These are phyloP conservation scores for Heterobasidion annosum DNA, from an alignment of 1,284 basidiomycete species.

Conservation along the genomic window DNA sequence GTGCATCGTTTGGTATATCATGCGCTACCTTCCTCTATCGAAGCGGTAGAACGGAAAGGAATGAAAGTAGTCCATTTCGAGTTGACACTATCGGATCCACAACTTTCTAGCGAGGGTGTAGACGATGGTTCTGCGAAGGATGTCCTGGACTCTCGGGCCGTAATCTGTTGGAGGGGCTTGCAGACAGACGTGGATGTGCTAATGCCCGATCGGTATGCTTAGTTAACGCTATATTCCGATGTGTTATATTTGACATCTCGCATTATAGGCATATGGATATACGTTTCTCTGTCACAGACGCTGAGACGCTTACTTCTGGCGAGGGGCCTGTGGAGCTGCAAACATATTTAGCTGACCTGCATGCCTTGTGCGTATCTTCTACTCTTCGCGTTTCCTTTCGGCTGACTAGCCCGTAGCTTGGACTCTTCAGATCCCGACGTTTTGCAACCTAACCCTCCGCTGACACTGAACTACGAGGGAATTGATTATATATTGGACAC, in stretches of 20 bases:
- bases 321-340: slow-evolving; percentile 33
- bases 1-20: slow-evolving; percentile 52
- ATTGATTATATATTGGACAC: slow-evolving; percentile 40
- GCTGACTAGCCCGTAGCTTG: slow-evolving; percentile 19
- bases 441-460: slow-evolving; percentile 42
- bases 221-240: neutral
- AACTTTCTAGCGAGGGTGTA: neutral
- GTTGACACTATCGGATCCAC: slow-evolving; percentile 13
- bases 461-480: slow-evolving; percentile 30
- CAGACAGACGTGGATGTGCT: slow-evolving; percentile 8
- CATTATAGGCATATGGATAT: slow-evolving; percentile 36
- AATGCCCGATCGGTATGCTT: slow-evolving; percentile 12
- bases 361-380: slow-evolving; percentile 32
- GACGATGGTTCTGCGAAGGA: neutral
- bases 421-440: slow-evolving; percentile 19
- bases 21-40: slow-evolving; percentile 15
- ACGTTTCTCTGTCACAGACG: slow-evolving; percentile 30
- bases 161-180: neutral
- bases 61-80: slow-evolving; percentile 17
- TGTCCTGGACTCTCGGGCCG: neutral
- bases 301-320: slow-evolving; percentile 15
- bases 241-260: neutral
- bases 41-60: neutral
- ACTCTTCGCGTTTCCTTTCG: neutral
- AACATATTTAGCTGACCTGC: slow-evolving; percentile 31